phyloP scores from a whole-genome alignment of 1,139 yeast genomes.

The Debaryomyces fabryi region DNA sequence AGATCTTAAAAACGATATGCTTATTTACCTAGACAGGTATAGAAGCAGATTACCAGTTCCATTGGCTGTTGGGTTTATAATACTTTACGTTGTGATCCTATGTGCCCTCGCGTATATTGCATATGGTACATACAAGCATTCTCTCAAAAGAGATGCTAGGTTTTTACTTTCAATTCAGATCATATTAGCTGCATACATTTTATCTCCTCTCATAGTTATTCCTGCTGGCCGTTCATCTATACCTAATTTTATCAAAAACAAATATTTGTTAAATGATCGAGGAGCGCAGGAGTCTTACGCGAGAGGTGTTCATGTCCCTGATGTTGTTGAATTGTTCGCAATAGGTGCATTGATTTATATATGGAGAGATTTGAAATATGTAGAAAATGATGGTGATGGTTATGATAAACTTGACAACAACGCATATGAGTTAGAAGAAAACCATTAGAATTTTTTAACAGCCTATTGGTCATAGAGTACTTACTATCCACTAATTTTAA shows the following conservation, averaged over 20 bases:
- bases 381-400: not conserved
- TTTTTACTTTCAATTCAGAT: not conserved
- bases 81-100: not conserved
- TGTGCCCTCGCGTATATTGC: not conserved
- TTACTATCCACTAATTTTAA: too few species aligned
- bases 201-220: conserved; percentile 3
- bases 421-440: not conserved
- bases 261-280: not conserved
- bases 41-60: not conserved
- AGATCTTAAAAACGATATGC: not conserved
- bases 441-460: not conserved
- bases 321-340: conserved; percentile 3
- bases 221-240: not conserved
- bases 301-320: conserved; percentile 1
- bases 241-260: not conserved
- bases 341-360: conserved; percentile 1
- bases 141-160: not conserved
- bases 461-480: too few species aligned
- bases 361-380: conserved; percentile 6
- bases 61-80: not conserved
- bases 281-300: not conserved
- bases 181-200: not conserved
- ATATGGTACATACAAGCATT: not conserved
- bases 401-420: not conserved
- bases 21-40: not conserved